Evolutionary conservation across 306 rosid species (phyloP), one percentile per base, ranked within the genome.

Genomic region (Ormosia emarginata): DNA sequence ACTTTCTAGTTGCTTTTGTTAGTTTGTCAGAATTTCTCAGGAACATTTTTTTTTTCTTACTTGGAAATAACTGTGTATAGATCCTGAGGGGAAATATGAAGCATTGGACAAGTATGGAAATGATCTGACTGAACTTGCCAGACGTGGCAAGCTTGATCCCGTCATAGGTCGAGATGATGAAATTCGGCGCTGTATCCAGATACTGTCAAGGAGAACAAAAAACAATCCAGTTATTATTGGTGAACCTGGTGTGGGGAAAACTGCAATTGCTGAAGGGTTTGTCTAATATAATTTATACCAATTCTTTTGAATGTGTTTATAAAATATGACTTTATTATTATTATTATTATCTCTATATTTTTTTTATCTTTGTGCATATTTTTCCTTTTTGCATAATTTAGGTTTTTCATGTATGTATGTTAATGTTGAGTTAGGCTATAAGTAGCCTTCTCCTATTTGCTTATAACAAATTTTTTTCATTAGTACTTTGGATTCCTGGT

Each of bases 221-320:
- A 95, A 95, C 71, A 95, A 95, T 85, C 99, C 98, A 6, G 99
- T 95, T 59, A 95, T 95, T 82, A 95, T 95, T 74, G 98, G 99
- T 37, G 99, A 95, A 85, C 99, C 98, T 18, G 99, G 99, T 79
- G 99, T 93, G 63, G 98, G 99, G 73, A 95, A 95, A 89, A 95
- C 99, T 52, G 99, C 99, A 55, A 95, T 95, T 74, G 99, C 97
- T 40, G 99, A 95, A 91, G 99, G 99, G 99, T 95, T 86, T 58
- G 93, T 79, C 79, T 43, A 57, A 59, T 55, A 62, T 52, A 52
- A 17, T 59, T 50, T 61, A 18, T 44, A 14, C 24, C 36, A 71
- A 11, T 50, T 67, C 69, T 65, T 74, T 67, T 47, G 57, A 47
- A 49, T 71, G 58, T 55, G 59, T 61, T 61, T 41, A 49, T 39